Evolutionary conservation across 106 monocot species (phyloP), one percentile per base, ranked within the genome.

Genomic region (Dioscorea alata): DNA sequence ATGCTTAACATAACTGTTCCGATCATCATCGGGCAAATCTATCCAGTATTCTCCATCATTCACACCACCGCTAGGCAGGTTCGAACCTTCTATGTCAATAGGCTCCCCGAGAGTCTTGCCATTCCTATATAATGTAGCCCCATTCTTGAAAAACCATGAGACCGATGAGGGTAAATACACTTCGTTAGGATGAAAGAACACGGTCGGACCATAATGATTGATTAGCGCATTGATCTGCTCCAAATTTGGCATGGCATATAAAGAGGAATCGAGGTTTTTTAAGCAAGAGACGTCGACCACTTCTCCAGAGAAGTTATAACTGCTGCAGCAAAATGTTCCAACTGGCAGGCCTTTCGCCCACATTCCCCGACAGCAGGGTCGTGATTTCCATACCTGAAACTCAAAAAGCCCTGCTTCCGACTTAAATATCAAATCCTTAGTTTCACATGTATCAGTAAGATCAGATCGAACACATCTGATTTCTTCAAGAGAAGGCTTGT

Each of bases 21-120:
- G 68, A 33, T 76, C 74, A 75, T 83, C 89, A 62, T 83, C 77
- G n/a, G 91, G 91, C 61, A 99, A 76, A 80, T 90, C 90, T n/a
- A 99, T 93, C 99, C 99, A 99, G 71, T 81, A 93, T 48, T 93
- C 76, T 5, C 90, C 93, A 70, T 99, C 99, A 65, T 99, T 99
- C 42, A 69, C 49, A 22, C 99, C 99, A 25, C 93, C 99, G 32
- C 25, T 21, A 49, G 99, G 99, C 2, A 99, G 90, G 71, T 90
- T 90, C 7, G 80, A 87, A 48, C 99, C 99, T 18, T 67, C 65
- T 24, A 66, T 21, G 34, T 87, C 76, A 60, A 99, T 90, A 31
- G 48, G 59, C 69, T 83, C 81, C 15, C 88, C 88, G 6, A 60
- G 57, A 16, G 69, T 62, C 2, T 71, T 49, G 3, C 80, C 90